Evolutionary conservation across 441 rosid genomes (phyloP), one percentile per base, ranked within the genome.

Genomic region (Adansonia grandidieri): DNA sequence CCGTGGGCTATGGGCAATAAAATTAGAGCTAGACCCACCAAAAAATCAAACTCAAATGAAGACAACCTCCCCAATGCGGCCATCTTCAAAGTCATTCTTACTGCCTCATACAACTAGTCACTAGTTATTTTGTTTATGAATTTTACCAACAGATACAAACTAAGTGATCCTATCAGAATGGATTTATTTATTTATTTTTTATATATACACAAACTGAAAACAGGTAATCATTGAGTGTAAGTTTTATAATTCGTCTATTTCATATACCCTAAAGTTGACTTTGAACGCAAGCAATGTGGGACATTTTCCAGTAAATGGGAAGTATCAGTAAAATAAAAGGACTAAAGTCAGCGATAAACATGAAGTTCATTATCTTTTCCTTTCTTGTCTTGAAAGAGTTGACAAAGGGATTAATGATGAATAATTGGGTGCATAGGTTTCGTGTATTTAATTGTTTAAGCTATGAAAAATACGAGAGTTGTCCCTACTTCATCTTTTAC

Each of bases 201-300:
- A 32, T 32, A 32, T 0, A 32, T 1, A 74, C 7, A 71, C 73
- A 58, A 5, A n/a, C 13, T 1, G 0, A 0, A 28, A 15, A 64
- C 62, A 78, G 74, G 85, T 79, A 73, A 53, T 75, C 87, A 76
- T 87, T 73, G 87, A 83, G 92, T 86, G 80, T 87, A 92, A 86
- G 92, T 73, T 75, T 81, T 77, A 2, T 50, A 72, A 80, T 80
- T 65, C 76, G 78, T 50, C 24, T 2, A 11, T 75, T 64, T 82
- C 48, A 81, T 77, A 83, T 81, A 42, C 63, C 74, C 79, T 58
- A 68, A 56, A 81, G 86, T 80, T 74, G 82, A 80, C 86, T 60
- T 61, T 14, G 28, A 56, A n/a, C 40, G 65, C 74, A 82, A 74
- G 83, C 83, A 75, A 82, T 5, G 63, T 19, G 69, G 76, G 80